phyloP scores from a whole-genome alignment of 1,284 basidiomycete genomes.

The Boletellus sp. region DNA sequence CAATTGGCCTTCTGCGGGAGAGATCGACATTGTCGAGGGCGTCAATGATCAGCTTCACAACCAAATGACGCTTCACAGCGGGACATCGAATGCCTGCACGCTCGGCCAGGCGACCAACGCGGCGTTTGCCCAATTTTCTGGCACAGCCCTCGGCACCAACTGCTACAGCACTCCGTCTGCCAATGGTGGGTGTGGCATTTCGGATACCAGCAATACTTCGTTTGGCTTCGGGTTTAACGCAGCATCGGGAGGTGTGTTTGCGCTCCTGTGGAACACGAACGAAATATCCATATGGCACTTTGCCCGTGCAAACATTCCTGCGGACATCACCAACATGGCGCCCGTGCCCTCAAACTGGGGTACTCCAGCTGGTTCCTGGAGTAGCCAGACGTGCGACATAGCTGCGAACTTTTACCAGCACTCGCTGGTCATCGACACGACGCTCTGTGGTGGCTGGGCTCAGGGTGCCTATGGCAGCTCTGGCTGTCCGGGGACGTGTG shows the following conservation, averaged over 20 bases:
- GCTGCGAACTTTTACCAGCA: slow-evolving; percentile 67
- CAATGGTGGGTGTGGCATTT: slow-evolving; percentile 52
- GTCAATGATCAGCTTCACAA: slow-evolving; percentile 58
- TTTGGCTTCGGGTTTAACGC: slow-evolving; percentile 73
- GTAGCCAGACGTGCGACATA: slow-evolving; percentile 60
- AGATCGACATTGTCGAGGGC: slow-evolving; percentile 74
- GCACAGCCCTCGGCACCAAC: slow-evolving; percentile 33
- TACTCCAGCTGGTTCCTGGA: slow-evolving; percentile 63
- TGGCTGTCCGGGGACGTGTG: slow-evolving; percentile 71
- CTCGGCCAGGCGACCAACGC: slow-evolving; percentile 5
- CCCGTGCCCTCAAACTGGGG: slow-evolving; percentile 71
- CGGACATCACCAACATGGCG: slow-evolving; percentile 54
- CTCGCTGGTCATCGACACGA: slow-evolving; percentile 65
- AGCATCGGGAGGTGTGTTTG: slow-evolving; percentile 70
- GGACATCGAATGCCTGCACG: slow-evolving; percentile 26
- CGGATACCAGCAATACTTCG: slow-evolving; percentile 36
- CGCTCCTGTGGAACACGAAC: slow-evolving; percentile 60
- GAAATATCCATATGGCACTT: slow-evolving; percentile 83
- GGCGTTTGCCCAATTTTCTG: slow-evolving; percentile 28
- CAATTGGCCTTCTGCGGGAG: slow-evolving; percentile 66
- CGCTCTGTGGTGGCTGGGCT: slow-evolving; percentile 60
- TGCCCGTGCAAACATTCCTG: slow-evolving; percentile 60
- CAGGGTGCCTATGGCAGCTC: slow-evolving; percentile 46
- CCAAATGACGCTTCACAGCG: slow-evolving; percentile 70
- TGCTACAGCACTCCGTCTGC: slow-evolving; percentile 42